These are phyloP conservation scores for Pleurotus ostreatus DNA, from an alignment of 768 basidiomycete genomes.

Conservation along the genomic window DNA sequence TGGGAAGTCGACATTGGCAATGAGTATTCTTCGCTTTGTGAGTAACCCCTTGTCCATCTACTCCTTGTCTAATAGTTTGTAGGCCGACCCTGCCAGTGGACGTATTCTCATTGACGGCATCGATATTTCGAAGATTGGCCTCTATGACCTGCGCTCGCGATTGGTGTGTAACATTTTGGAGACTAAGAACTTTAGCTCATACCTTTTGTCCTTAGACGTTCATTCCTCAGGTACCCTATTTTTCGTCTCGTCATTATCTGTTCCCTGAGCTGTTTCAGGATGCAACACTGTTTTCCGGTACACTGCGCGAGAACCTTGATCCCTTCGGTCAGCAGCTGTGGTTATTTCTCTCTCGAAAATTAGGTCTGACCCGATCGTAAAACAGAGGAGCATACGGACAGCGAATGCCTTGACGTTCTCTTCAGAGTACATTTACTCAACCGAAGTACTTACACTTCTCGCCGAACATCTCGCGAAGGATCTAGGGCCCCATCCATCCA, in stretches of 20 bases:
- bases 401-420: slow-evolving; percentile 77
- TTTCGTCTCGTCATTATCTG: neutral
- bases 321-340: slow-evolving; percentile 48
- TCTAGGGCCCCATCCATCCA: slow-evolving; percentile 41
- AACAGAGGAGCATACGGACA: slow-evolving; percentile 71
- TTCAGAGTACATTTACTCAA: slow-evolving; percentile 76
- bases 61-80: neutral
- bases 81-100: slow-evolving; percentile 75
- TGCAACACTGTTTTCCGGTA: slow-evolving; percentile 78
- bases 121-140: slow-evolving; percentile 80
- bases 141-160: slow-evolving; percentile 78
- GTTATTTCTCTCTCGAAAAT: neutral
- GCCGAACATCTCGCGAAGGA: slow-evolving; percentile 42
- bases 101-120: slow-evolving; percentile 83
- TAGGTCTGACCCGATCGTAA: neutral
- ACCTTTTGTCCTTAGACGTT: slow-evolving; percentile 51
- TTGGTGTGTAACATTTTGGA: slow-evolving; percentile 40
- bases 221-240: slow-evolving; percentile 52
- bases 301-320: slow-evolving; percentile 70
- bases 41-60: slow-evolving; percentile 19
- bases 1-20: slow-evolving; percentile 81
- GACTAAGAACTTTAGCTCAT: neutral
- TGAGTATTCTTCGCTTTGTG: slow-evolving; percentile 82
- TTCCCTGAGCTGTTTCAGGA: slow-evolving; percentile 30
- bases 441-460: slow-evolving; percentile 43